Evolutionary conservation across 2,329 filamentous ascomycete genomes (phyloP), one percentile per base, ranked within the genome.

Genomic region (Parastagonospora nodorum): DNA sequence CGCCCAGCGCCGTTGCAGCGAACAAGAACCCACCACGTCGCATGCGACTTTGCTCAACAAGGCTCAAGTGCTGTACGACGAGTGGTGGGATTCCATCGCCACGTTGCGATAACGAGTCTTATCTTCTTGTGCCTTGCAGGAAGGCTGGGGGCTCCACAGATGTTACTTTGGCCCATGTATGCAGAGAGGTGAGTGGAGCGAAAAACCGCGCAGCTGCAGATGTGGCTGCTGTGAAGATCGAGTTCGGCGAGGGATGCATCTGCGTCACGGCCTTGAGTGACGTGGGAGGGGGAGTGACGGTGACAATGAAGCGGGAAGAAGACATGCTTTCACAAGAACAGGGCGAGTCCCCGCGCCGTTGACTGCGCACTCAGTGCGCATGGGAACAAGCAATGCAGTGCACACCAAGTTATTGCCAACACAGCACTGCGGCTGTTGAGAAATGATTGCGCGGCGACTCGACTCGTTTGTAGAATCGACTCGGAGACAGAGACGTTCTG

Each of bases 81-180:
- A 60, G 62, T 61, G 61, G 54, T 51, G 50, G 50, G 46, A 40
- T 51, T 44, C 48, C 42, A 42, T 35, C 38, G 44, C 54, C 55
- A 65, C 55, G 56, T 56, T 61, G 53, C 57, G 57, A 64, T 63
- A 64, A 56, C 50, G 19, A 5, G 24, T 33, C 53, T 60, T 66
- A 61, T 60, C 62, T 51, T 56, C 44, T 56, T 56, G 58, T 51
- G 45, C 48, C 53, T 58, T 57, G 47, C 52, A 39, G 48, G 46
- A 47, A 36, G 37, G 43, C 42, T 44, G 16, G 57, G 48, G 49
- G 55, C 50, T 63, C 60, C 58, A 64, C 60, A 57, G 55, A 53
- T 50, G 53, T 58, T 52, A 51, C 51, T 38, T 60, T 55, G 58
- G 53, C 56, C 55, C 57, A 53, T 55, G 43, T 11, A 29, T 42